phyloP scores from a whole-genome alignment of 208 protist genomes.

The Polymyxa betae region DNA sequence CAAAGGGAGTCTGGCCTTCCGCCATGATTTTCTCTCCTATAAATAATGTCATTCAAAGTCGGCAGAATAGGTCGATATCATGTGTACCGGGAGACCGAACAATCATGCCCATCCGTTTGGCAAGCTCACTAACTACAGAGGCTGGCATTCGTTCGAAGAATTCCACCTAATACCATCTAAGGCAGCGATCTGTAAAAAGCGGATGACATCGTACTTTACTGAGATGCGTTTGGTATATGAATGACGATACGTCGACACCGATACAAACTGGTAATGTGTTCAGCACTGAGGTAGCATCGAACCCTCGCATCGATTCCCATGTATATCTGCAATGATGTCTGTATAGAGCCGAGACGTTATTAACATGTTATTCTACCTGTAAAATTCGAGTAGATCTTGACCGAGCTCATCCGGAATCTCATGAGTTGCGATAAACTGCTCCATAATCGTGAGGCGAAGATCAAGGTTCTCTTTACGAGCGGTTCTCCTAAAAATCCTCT shows the following conservation, averaged over 20 bases:
- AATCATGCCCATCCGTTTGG: constrained; percentile 46
- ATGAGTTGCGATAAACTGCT: constrained; percentile 19
- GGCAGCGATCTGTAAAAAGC: neutral
- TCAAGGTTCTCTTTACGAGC: constrained; percentile 25
- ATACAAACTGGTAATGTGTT: constrained; percentile 22
- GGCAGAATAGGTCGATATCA: neutral
- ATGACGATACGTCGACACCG: constrained; percentile 33
- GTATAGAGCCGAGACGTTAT: neutral
- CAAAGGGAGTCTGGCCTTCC: constrained; percentile 4
- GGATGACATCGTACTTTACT: neutral
- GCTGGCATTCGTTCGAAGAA: constrained; percentile 50
- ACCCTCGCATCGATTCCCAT: constrained; percentile 33
- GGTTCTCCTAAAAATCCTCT: neutral
- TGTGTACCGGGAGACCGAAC: neutral
- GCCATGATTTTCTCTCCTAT: neutral
- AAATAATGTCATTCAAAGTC: neutral
- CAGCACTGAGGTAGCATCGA: constrained; percentile 38
- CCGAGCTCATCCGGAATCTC: neutral
- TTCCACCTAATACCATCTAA: neutral
- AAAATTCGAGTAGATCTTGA: constrained; percentile 39
- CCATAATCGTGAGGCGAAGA: constrained; percentile 7
- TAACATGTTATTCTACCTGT: neutral
- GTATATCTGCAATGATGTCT: neutral
- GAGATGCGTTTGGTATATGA: constrained; percentile 45
- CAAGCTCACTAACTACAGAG: constrained; percentile 14